These are phyloP conservation scores for Gossypium australe DNA, from an alignment of 345 rosid species.

Conservation along the genomic window DNA sequence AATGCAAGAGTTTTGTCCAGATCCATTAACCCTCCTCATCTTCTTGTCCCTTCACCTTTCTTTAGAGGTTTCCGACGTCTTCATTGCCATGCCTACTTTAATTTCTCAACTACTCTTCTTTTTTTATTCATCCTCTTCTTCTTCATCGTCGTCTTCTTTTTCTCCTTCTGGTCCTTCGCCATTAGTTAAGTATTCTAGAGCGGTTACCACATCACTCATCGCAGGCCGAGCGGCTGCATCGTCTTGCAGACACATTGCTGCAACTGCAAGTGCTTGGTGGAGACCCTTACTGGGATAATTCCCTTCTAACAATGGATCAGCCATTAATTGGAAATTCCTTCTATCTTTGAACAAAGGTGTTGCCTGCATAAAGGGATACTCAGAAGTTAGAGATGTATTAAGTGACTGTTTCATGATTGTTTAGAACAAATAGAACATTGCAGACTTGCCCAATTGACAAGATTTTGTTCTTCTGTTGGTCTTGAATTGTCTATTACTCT, in stretches of 20 bases:
- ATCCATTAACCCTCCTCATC: not conserved
- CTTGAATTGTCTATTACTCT: slow-evolving; percentile 65
- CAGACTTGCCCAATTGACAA: slow-evolving; percentile 57
- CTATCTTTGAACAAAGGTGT: slow-evolving; percentile 61
- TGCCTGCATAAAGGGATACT: slow-evolving; percentile 41
- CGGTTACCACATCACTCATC: slow-evolving; percentile 80
- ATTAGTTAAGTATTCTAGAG: slow-evolving; percentile 53
- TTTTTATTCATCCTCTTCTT: not conserved
- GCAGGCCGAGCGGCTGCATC: slow-evolving; percentile 56
- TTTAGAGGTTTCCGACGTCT: not conserved
- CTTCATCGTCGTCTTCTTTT: not conserved
- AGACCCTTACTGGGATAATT: slow-evolving; percentile 53
- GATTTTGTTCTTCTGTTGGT: slow-evolving; percentile 61
- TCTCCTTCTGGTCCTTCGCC: slow-evolving; percentile 21
- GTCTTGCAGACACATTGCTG: slow-evolving; percentile 86
- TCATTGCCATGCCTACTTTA: not conserved
- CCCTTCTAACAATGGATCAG: slow-evolving; percentile 62
- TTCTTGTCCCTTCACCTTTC: not conserved
- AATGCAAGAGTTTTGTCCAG: not conserved
- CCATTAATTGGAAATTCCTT: slow-evolving; percentile 57
- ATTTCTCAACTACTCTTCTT: slow-evolving; percentile 13
- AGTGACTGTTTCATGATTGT: not conserved
- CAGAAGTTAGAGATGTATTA: not conserved
- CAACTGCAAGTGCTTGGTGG: slow-evolving; percentile 74
- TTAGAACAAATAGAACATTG: not conserved